Base-by-base conservation (phyloP, 2,329 filamentous ascomycete species). In the Phyllosticta citribraziliensis region DNA sequence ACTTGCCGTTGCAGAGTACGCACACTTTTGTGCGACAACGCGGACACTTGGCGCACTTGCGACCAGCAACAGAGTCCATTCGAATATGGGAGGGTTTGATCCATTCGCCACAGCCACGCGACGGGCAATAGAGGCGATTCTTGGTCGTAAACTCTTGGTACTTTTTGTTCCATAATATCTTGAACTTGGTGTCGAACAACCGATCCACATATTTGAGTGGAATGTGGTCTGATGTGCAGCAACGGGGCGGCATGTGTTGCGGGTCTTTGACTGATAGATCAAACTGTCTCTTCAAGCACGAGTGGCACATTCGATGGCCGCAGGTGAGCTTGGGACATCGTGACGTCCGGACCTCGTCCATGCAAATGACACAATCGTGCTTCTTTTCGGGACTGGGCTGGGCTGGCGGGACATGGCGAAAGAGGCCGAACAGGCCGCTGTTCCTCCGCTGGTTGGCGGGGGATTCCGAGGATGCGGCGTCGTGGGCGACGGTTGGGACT, bases 191-290 rank as follows among this genome's bases (percentile, higher is more conserved):
- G 68, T 89, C 83, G 69, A 96, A 91, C 8, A 94, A 77, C 24
- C 80, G 80, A 12, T 93, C 88, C 27, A 93, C 91, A 70, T 91
- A 85, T 66, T 85, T 86, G 6, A 91, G 76, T 0, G 88, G 84
- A 62, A 96, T 95, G 66, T 84, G 82, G 12, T 90, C 84, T 20
- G 81, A 69, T 2, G 83, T 87, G 73, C 91, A 96, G 74, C 91
- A 96, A 70, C 81, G 83, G 0, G 91, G 91, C 19, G 91, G 90
- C 89, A 96, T 95, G 66, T 90, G 86, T 63, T 85, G 82, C 1
- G 88, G 85, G 70, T 95, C 89, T 52, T 81, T 86, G 64, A 92
- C 79, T 11, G 90, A 94, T 63, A 90, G 80, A 59, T 81, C 84
- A 74, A 95, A 96, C 62, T 84, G 81, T 56, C 85, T 83, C 72